Base-by-base conservation (phyloP, 2,329 filamentous ascomycete species). In the Botrytis fabae region DNA sequence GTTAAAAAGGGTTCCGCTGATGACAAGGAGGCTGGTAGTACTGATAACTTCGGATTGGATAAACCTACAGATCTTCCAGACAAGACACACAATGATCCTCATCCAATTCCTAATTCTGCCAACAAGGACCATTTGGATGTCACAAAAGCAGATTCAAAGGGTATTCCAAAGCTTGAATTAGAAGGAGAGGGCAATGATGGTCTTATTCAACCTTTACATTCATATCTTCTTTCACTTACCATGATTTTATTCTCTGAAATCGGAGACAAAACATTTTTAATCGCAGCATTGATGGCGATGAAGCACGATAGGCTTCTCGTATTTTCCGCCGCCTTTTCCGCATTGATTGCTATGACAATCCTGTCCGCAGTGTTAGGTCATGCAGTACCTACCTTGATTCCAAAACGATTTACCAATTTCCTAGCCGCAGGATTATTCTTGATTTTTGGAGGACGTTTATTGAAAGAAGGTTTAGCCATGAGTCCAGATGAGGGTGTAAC, bases 221-320 rank as follows among this genome's bases (percentile, higher is more conserved):
- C 96, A 6, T 97, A 96, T 80, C 80, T 97, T 20, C 90, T 98
- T 46, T 97, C 96, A 25, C 90, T 98, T 74, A 95, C 95, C 73
- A 99, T 98, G 96, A 99, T 99, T 79, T 85, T 98, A 75, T 92
- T 98, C 78, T 98, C 95, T 64, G 96, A 99, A 82, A 90, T 99
- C 79, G 96, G 96, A 76, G 96, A 99, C 88, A 99, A 99, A 85
- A 99, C 96, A 0, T 99, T 99, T 85, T 87, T 99, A 61, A 94
- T 99, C 35, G 96, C 96, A 10, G 95, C 95, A 12, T 89, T 99
- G 28, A 99, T 99, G 96, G 96, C 96, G 20, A 99, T 99, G 96
- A 96, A 97, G 81, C 95, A 99, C 80, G 92, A 96, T 75, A 92
- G 96, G 70, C 85, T 97, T 76, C 88, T 98, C 20, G 96, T 99